Percentiles rank a stretch among this genome's conserved stretches.
Evolutionary conservation across 371 early-diverging fungal genomes (phyloP).

Genomic region (Coemansia sp.): DNA sequence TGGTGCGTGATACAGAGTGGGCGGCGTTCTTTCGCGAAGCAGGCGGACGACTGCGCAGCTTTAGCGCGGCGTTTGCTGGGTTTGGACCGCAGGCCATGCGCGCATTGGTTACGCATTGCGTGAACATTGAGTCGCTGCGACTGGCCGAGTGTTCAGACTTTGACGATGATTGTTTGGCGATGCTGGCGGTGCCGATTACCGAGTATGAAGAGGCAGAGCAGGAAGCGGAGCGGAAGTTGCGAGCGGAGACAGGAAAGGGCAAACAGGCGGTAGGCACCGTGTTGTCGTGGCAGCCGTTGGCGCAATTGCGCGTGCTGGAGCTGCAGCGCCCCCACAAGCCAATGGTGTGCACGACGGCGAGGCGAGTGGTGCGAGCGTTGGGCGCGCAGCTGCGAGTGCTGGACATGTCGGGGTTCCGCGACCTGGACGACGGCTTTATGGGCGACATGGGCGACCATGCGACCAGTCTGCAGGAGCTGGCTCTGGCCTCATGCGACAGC

Average conservation of each 20-base stretch:
- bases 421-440: constrained; percentile 61
- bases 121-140: constrained; percentile 59
- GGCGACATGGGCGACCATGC: constrained; percentile 59
- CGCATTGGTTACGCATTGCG: constrained; percentile 59
- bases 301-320: constrained; percentile 49
- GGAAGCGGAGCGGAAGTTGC: constrained; percentile 35
- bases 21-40: constrained; percentile 59
- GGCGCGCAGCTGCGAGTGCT: constrained; percentile 61
- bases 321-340: constrained; percentile 58
- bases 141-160: constrained; percentile 60
- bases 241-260: constrained; percentile 13
- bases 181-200: constrained; percentile 38
- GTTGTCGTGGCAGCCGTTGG: constrained; percentile 44
- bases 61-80: constrained; percentile 66
- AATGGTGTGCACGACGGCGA: constrained; percentile 52
- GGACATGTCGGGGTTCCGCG: constrained; percentile 58
- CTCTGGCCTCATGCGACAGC: constrained; percentile 58
- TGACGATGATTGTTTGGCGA: constrained; percentile 56
- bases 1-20: constrained; percentile 65
- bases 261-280: constrained; percentile 1
- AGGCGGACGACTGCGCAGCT: constrained; percentile 57
- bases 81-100: constrained; percentile 58
- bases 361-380: constrained; percentile 55
- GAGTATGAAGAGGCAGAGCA: constrained; percentile 40
- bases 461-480: constrained; percentile 56